Evolutionary conservation across 768 basidiomycete species (phyloP).

Genomic region (Leccinum barrowsii): DNA sequence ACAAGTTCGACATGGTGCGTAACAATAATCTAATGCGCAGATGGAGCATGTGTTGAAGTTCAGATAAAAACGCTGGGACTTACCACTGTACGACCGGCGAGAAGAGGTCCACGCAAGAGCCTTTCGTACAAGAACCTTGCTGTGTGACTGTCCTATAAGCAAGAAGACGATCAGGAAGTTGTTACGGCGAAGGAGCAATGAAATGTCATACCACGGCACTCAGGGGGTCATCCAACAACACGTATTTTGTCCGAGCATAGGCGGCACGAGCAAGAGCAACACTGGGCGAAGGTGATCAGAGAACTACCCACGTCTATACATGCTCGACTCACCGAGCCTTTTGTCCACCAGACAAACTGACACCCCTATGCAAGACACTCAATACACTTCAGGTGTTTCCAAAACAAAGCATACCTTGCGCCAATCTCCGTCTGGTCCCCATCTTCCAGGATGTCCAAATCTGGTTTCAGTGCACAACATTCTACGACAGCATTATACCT

Average conservation of each 20-base stretch:
- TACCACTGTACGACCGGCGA: conserved; percentile 66
- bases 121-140: conserved; percentile 59
- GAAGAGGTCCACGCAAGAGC: conserved; percentile 62
- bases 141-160: conserved; percentile 61
- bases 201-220: conserved; percentile 66
- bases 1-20: conserved; percentile 86
- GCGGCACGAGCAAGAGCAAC: conserved; percentile 83
- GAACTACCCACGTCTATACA: neutral
- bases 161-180: neutral
- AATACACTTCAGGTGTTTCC: neutral
- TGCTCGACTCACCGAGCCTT: conserved; percentile 60
- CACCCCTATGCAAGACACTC: conserved; percentile 42
- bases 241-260: conserved; percentile 65
- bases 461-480: conserved; percentile 77
- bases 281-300: conserved; percentile 32
- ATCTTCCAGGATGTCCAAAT: conserved; percentile 81
- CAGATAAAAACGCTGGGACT: conserved; percentile 10
- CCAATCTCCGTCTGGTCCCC: conserved; percentile 87
- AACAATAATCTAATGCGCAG: conserved; percentile 51
- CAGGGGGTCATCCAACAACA: conserved; percentile 78
- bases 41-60: neutral
- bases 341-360: conserved; percentile 78
- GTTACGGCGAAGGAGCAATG: neutral
- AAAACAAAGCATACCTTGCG: conserved; percentile 40
- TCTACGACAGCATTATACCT: conserved; percentile 77